Percentiles rank a stretch among this genome's conserved stretches.
These are phyloP conservation scores for Dendrobium nobile DNA, from an alignment of 106 monocot species.

Conservation along the genomic window DNA sequence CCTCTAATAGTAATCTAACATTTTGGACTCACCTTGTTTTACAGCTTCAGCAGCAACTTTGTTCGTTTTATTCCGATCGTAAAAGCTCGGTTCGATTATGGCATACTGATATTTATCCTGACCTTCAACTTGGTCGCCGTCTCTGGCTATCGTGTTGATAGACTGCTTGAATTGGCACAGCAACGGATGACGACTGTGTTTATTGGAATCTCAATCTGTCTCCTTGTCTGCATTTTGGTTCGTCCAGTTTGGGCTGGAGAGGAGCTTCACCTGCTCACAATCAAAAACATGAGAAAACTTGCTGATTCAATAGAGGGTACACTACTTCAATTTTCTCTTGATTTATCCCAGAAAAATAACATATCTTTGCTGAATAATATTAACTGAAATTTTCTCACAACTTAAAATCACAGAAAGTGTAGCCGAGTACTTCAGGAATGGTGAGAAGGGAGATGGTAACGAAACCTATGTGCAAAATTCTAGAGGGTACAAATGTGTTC, in stretches of 20 bases:
- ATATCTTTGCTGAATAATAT: not conserved
- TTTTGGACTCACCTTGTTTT: not conserved
- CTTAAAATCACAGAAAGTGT: not conserved
- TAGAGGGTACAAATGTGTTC: slow-evolving; percentile 41
- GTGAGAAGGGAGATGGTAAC: not conserved
- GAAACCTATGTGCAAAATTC: slow-evolving; percentile 5
- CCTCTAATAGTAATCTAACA: not conserved
- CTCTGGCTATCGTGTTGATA: slow-evolving; percentile 44
- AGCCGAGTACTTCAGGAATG: not conserved
- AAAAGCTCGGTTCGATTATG: slow-evolving; percentile 48
- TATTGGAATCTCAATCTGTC: slow-evolving; percentile 41
- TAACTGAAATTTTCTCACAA: not conserved
- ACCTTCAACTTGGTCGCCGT: slow-evolving; percentile 21
- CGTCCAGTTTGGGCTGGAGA: slow-evolving; percentile 54
- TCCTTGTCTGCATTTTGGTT: slow-evolving; percentile 25
- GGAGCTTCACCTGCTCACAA: slow-evolving; percentile 42
- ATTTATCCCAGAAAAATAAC: not conserved
- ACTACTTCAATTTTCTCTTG: not conserved
- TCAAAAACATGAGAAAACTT: slow-evolving; percentile 49
- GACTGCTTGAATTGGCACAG: slow-evolving; percentile 23
- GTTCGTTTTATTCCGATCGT: slow-evolving; percentile 35
- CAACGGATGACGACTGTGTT: slow-evolving; percentile 15
- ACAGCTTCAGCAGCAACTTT: slow-evolving; percentile 52
- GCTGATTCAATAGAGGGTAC: slow-evolving; percentile 45
- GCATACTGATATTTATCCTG: slow-evolving; percentile 18